These are phyloP conservation scores for Anthracocystis walkeri DNA, from an alignment of 1,284 basidiomycete genomes.

Conservation along the genomic window DNA sequence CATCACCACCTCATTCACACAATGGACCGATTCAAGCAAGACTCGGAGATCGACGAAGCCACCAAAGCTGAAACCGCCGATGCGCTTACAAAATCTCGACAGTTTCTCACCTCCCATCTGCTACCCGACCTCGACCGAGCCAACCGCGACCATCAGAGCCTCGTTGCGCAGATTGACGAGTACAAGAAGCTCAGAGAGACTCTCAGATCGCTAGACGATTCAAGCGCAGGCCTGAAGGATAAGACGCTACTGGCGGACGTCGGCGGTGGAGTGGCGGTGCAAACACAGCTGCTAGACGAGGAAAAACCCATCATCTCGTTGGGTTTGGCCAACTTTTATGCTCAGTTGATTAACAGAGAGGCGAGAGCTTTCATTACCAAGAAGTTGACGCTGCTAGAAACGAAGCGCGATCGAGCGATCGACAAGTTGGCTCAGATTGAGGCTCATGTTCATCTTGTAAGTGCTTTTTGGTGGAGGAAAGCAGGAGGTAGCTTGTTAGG, in stretches of 20 bases:
- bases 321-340: slow-evolving; percentile 48
- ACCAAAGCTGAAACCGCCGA: slow-evolving; percentile 43
- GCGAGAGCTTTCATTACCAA: slow-evolving; percentile 50
- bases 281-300: slow-evolving; percentile 29
- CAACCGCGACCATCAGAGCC: slow-evolving; percentile 31
- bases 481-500: background rate
- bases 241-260: slow-evolving; percentile 27
- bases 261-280: slow-evolving; percentile 28
- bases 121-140: slow-evolving; percentile 49
- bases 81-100: slow-evolving; percentile 39
- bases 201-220: slow-evolving; percentile 27
- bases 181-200: slow-evolving; percentile 39
- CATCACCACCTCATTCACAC: background rate
- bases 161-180: slow-evolving; percentile 41
- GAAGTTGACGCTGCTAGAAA: slow-evolving; percentile 46
- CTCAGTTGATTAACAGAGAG: slow-evolving; percentile 43
- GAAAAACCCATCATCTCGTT: slow-evolving; percentile 47
- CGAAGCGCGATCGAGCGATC: slow-evolving; percentile 40
- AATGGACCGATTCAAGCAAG: slow-evolving; percentile 38
- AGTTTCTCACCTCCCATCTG: slow-evolving; percentile 42
- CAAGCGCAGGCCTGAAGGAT: background rate
- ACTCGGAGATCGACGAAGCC: slow-evolving; percentile 40
- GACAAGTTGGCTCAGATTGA: slow-evolving; percentile 54
- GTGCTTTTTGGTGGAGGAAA: background rate
- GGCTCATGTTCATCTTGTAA: slow-evolving; percentile 50